These are phyloP conservation scores for Orbilia javanica DNA, from an alignment of 2,329 filamentous ascomycete species.

Conservation along the genomic window DNA sequence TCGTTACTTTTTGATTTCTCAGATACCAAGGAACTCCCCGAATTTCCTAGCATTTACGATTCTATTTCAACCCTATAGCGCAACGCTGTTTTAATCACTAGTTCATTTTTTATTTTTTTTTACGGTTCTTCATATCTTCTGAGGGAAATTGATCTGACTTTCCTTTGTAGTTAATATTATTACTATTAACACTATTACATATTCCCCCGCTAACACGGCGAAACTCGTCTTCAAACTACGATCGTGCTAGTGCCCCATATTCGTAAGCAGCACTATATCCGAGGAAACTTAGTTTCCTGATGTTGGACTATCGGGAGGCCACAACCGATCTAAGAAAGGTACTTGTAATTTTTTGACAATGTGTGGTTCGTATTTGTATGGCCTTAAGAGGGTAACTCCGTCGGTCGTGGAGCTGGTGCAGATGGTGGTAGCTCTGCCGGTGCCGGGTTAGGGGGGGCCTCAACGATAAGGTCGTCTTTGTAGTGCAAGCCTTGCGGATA, in stretches of 20 bases:
- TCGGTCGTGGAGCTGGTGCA: background rate
- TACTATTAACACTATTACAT: slow-evolving; percentile 11
- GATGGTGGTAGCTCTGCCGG: slow-evolving; percentile 37
- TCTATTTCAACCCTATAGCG: too few species aligned
- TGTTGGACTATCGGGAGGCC: background rate
- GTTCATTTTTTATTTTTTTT: background rate
- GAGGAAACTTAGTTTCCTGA: background rate
- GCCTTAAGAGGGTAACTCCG: slow-evolving; percentile 21
- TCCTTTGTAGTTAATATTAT: background rate
- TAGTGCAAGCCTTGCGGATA: background rate
- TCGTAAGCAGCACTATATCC: background rate
- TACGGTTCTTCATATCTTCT: background rate
- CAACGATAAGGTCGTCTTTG: slow-evolving; percentile 38
- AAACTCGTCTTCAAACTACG: background rate
- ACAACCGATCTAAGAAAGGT: background rate
- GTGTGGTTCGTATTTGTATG: too few species aligned
- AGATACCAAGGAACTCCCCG: background rate
- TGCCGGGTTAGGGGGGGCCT: slow-evolving; percentile 28
- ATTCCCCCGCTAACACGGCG: background rate
- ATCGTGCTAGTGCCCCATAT: background rate
- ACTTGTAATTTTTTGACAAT: background rate
- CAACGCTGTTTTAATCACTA: too few species aligned
- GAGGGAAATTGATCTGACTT: background rate
- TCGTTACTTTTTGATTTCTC: too few species aligned
- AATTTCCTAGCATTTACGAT: background rate